Evolutionary conservation across 331 rosid genomes (phyloP), one percentile per base, ranked within the genome.

Genomic region (Acacia concinna): DNA sequence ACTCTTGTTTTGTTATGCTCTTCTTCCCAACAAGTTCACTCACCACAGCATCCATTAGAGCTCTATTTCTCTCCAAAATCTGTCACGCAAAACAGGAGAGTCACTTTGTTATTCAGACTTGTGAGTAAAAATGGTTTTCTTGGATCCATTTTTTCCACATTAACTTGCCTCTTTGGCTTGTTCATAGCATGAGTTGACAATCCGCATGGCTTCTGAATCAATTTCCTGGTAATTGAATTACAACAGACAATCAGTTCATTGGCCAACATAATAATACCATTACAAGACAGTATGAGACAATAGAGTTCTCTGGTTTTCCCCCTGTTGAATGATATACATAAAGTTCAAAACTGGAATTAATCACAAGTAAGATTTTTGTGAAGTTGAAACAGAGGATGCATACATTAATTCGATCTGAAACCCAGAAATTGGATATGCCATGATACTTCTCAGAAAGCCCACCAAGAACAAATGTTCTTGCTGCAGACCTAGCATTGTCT

Each of bases 401-500:
- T 81, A 95, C 99, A 81, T 95, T 90, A 68, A 95, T 92, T 79
- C 97, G 88, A 85, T 95, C 99, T 1, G 97, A 86, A 37, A 90
- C 90, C 94, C 94, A 93, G 87, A 93, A 95, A 81, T 85, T 82
- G 70, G 96, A 81, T 41, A 93, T 76, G 17, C 99, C 99, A 31
- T 91, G 85, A 85, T 93, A 73, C 69, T 90, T 95, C 73, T 89
- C 96, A 0, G 98, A 93, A 78, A 95, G 98, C 78, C 99, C 98
- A 69, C 98, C 96, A 79, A 95, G 89, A 87, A 93, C 89, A 83
- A 87, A 84, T 27, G 92, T 91, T 70, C 99, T 89, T 25, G 99
- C 99, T 13, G 93, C 98, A 21, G 91, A 90, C 87, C 99, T 87
- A 57, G 98, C 99, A 86, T 91, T 93, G 84, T 93, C 98, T 51